phyloP scores from a whole-genome alignment of 1,284 basidiomycete species.

The Puccinia brachypodii region DNA sequence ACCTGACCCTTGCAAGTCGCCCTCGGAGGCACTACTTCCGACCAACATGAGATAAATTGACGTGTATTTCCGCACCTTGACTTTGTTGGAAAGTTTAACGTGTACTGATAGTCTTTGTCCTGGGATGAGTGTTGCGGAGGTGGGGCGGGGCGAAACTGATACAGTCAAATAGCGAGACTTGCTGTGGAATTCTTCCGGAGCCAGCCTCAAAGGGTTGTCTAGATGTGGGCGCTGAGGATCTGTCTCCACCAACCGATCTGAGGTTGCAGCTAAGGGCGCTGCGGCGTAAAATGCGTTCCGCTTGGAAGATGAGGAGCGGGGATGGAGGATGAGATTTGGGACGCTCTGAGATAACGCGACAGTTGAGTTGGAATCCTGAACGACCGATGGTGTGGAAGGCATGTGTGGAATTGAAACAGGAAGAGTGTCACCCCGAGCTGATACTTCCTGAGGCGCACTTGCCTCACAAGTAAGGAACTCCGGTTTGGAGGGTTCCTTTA shows the following conservation, averaged over 20 bases:
- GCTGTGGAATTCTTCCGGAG: slow-evolving; percentile 34
- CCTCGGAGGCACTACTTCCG: neutral
- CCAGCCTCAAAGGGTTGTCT: neutral
- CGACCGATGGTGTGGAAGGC: neutral
- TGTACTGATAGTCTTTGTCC: slow-evolving; percentile 20
- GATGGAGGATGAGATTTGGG: neutral
- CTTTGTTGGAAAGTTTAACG: slow-evolving; percentile 9
- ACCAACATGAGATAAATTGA: slow-evolving; percentile 12
- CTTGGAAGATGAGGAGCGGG: neutral
- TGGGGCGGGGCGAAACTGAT: slow-evolving; percentile 22
- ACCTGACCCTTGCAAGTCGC: neutral
- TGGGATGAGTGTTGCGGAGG: slow-evolving; percentile 18
- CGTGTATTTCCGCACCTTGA: slow-evolving; percentile 19
- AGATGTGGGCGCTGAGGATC: neutral
- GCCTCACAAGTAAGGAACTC: neutral
- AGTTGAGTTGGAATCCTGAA: neutral
- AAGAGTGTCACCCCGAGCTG: neutral
- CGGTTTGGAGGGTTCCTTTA: neutral
- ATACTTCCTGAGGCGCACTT: neutral
- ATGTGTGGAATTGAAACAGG: neutral
- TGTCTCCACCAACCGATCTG: neutral
- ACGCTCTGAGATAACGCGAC: neutral
- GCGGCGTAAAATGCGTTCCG: slow-evolving; percentile 17
- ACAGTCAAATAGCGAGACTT: slow-evolving; percentile 30
- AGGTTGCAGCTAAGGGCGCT: neutral